Base-by-base conservation (phyloP, 805 yeast genomes). In the Candida awuae region DNA sequence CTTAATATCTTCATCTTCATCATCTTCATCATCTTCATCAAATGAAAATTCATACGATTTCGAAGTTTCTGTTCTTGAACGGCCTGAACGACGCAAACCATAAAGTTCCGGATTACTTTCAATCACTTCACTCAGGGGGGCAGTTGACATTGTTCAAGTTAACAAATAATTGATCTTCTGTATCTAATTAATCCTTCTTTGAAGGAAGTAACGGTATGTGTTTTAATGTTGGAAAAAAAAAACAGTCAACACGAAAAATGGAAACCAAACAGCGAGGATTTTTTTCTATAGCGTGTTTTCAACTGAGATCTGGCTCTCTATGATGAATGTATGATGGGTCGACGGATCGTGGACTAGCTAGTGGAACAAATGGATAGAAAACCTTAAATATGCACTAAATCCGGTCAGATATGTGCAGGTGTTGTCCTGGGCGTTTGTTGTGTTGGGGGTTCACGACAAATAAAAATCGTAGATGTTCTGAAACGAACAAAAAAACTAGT, bases 91-190 rank as follows among this genome's bases (percentile, higher is more conserved):
- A 60, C 94, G 73, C 39, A 84, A 66, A 2, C 94, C 94, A 50
- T 84, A 84, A n/a, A 84, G 66, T 54, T 82, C 94, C 1, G 94
- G 94, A 55, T 83, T 78, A 36, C 66, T 71, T 39, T 73, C 66
- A 14, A 80, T 72, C 43, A 79, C 87, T 6, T 53, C 41, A 22
- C 48, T 45, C 14, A 56, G 35, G 13, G 52, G 43, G 54, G 51
- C 54, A 8, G 12, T 29, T 8, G n/a, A 17, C 29, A 16, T 18
- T 21, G 20, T 17, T 5, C 15, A 9, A n/a, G 17, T 12, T 13
- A 25, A 12, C n/a, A n/a, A n/a, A n/a, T n/a, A n/a, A n/a, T n/a
- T n/a, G n/a, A n/a, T 13, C 28, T 25, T 6, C 13, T 25, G 25
- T 8, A 22, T 25, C 12, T 14, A 25, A 25, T 6, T 5, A 6